These are phyloP conservation scores for Trametopsis cervina DNA, from an alignment of 768 basidiomycete genomes.

Conservation along the genomic window DNA sequence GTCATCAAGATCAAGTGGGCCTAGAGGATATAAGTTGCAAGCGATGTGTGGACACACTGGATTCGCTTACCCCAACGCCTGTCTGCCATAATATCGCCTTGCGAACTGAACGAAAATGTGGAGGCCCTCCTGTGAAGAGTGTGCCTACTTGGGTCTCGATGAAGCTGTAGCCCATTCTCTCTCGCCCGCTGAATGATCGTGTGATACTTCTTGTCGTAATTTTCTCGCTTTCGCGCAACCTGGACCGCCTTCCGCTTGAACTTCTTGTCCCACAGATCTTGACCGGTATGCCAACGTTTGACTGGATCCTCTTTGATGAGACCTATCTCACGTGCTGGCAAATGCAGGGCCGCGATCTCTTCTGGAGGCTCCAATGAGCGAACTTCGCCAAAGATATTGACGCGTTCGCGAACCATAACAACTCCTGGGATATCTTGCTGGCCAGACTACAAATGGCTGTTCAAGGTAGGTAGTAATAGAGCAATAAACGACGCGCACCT, in stretches of 20 bases:
- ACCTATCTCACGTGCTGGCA: constrained; percentile 54
- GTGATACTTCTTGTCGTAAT: constrained; percentile 38
- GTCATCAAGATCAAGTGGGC: constrained; percentile 52
- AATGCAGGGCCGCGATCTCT: constrained; percentile 44
- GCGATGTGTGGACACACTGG: too few relatives aligned
- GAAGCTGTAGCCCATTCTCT: constrained; percentile 36
- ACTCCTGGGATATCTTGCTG: constrained; percentile 22
- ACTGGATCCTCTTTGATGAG: constrained; percentile 69
- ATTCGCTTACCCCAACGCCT: constrained; percentile 20
- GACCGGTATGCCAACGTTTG: constrained; percentile 57
- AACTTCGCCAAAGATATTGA: constrained; percentile 50
- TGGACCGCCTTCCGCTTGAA: constrained; percentile 35
- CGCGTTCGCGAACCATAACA: constrained; percentile 66
- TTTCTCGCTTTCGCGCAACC: constrained; percentile 36
- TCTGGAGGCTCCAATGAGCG: constrained; percentile 58
- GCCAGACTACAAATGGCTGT: neutral
- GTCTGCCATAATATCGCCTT: constrained; percentile 16
- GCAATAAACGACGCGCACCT: too few relatives aligned
- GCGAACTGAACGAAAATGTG: constrained; percentile 8
- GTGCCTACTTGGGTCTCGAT: constrained; percentile 5
- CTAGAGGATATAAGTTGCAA: too few relatives aligned
- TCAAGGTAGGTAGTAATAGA: neutral
- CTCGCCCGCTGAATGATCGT: constrained; percentile 38
- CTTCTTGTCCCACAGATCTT: constrained; percentile 53
- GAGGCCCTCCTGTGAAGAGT: constrained; percentile 3